Evolutionary conservation across 2,329 filamentous ascomycete species (phyloP), one percentile per base, ranked within the genome.

Genomic region (Beauveria sp.): DNA sequence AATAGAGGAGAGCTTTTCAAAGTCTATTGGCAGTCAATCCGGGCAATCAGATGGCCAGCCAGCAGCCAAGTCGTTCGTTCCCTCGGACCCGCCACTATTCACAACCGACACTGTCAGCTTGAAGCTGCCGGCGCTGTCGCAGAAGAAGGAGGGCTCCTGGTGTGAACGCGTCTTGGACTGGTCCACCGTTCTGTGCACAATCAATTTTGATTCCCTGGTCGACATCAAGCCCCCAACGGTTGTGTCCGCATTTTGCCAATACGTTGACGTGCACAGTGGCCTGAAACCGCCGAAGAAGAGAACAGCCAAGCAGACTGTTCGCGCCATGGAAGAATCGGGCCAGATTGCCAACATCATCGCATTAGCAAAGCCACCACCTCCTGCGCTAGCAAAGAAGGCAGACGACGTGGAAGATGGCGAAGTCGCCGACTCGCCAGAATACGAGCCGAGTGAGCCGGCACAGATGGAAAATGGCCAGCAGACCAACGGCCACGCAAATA

Each of bases 231-330:
- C 69, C 7, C 51, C 34, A 1, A 42, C 72, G 30, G 62, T 66
- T 7, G 58, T 66, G 24, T 66, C 66, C 18, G 72, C 69, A 14
- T 75, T 71, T 62, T 58, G 58, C 18, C 64, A 70, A 53, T 75
- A 72, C 62, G 60, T 75, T 30, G 70, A 74, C 14, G 57, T 66
- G 5, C 52, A 70, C 46, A 71, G 68, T 16, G 68, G 66, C 14
- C 56, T 75, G 47, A 72, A 72, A 49, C 28, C 51, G 57, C 62
- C 62, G n/a, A 74, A 73, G 63, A 70, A 65, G 53, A 66, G 65
- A 54, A 69, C 64, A 20, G 72, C 72, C 1, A 74, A 68, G 62
- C 67, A 68, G 60, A 69, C 70, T 6, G 66, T 68, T 7, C 69
- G 67, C 14, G 67, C 68, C 38, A 59, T 69, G 18, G 65, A 70